A percentile compares a stretch with the other conserved stretches of the same genome.
phyloP scores from a whole-genome alignment of 2,329 filamentous ascomycete species.

The Colletotrichum plurivorum region DNA sequence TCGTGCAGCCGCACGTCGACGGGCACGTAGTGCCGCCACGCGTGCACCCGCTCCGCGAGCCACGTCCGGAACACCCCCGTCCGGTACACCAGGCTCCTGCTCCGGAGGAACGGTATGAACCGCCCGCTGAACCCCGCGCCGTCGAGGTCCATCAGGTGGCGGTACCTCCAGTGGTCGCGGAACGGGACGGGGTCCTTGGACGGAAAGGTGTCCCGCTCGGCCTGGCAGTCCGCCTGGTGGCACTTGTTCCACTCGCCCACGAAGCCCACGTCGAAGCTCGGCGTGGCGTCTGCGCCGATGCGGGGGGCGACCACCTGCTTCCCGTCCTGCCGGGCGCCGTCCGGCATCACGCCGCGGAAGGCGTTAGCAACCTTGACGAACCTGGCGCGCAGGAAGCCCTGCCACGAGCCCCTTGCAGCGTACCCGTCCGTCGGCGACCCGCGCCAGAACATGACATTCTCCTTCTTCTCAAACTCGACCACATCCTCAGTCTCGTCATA shows the following conservation, averaged over 20 bases:
- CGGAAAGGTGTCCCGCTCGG: constrained; percentile 49
- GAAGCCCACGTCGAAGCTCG: constrained; percentile 53
- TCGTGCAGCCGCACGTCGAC: constrained; percentile 61
- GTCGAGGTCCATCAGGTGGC: constrained; percentile 73
- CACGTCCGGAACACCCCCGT: constrained; percentile 74
- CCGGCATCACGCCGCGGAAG: constrained; percentile 20
- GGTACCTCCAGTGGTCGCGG: constrained; percentile 57
- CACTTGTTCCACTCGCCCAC: constrained; percentile 55
- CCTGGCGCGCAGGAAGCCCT: constrained; percentile 71
- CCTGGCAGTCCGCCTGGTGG: constrained; percentile 49
- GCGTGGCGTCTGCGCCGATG: constrained; percentile 9
- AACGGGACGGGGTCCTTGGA: constrained; percentile 46
- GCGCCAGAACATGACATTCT: constrained; percentile 67
- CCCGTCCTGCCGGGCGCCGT: constrained; percentile 29
- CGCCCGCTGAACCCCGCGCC: constrained; percentile 66
- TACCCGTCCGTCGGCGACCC: constrained; percentile 66
- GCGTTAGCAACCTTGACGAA: constrained; percentile 68
- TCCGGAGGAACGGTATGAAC: constrained; percentile 65
- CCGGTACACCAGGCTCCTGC: constrained; percentile 68
- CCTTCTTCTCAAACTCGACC: constrained; percentile 61
- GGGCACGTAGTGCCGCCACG: constrained; percentile 76
- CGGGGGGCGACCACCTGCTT: neutral
- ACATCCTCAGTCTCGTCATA: constrained; percentile 56
- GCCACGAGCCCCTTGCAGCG: constrained; percentile 67
- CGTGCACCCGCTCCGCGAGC: constrained; percentile 72